Conservation (phyloP, 129 eudicot species). For the Tanacetum coccineum region DNA sequence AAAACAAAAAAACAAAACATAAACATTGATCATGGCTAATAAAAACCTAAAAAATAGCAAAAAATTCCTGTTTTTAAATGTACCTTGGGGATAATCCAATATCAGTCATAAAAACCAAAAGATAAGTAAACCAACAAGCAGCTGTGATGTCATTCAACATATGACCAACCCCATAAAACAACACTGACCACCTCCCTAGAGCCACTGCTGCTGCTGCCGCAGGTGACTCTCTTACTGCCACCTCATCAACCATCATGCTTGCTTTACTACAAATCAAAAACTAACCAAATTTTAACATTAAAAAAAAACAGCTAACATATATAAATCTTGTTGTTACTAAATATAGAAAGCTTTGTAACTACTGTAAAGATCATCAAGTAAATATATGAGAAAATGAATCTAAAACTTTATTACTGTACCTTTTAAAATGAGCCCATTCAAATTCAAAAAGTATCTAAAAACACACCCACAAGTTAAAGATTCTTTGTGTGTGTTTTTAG, state of each 20-base stretch:
- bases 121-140: constrained; percentile 95
- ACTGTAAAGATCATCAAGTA: background rate
- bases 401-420: background rate
- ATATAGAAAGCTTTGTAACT: too few relatives aligned
- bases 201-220: constrained; percentile 20
- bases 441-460: constrained; percentile 4
- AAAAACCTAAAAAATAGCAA: background rate
- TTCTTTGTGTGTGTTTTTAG: constrained; percentile 9
- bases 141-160: constrained; percentile 97
- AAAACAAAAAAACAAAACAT: background rate
- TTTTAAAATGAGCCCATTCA: constrained; percentile 5
- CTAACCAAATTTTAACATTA: too few relatives aligned
- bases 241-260: constrained; percentile 35
- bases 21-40: background rate
- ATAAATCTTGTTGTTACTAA: too few relatives aligned
- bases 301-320: too few relatives aligned
- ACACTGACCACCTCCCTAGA: constrained; percentile 55
- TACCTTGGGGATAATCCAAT: constrained; percentile 90
- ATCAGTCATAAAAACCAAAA: constrained; percentile 79
- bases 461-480: constrained; percentile 18
- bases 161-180: constrained; percentile 85
- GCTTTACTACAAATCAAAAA: too few relatives aligned
- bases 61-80: background rate
- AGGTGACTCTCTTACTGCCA: constrained; percentile 42
- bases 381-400: background rate